Evolutionary conservation across 148 eudicot species (phyloP).

Genomic region (Fagopyrum homotropicum): DNA sequence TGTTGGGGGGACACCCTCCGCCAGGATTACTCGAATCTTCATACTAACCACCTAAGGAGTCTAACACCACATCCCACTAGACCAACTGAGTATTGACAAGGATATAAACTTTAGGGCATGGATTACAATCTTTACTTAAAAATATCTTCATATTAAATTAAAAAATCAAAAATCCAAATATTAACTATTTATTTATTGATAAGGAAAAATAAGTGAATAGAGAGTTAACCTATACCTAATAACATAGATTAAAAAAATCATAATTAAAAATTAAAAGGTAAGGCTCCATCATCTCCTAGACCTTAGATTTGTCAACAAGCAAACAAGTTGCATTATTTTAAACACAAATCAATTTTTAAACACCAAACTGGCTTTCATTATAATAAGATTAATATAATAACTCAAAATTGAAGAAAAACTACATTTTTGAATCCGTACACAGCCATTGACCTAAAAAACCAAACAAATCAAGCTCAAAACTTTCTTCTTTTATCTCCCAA

Average conservation of each 20-base stretch:
- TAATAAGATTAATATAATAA: neutral
- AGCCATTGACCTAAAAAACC: constrained; percentile 5
- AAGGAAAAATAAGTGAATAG: no score
- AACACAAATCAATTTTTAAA: neutral
- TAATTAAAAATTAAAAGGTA: neutral
- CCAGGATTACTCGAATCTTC: no score
- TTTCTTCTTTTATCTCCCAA: neutral
- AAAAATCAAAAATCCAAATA: no score
- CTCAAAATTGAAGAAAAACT: neutral
- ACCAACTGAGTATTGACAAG: no score
- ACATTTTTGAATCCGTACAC: constrained; percentile 6
- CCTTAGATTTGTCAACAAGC: constrained; percentile 10
- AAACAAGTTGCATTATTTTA: constrained; percentile 9
- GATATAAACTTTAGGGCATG: no score
- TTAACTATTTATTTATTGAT: no score
- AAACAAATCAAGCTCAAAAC: neutral
- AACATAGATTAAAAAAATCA: neutral
- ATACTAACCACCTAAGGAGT: no score
- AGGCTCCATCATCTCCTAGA: neutral
- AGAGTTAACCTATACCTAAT: no score
- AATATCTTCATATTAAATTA: no score
- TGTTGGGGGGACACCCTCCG: no score
- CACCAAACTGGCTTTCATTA: neutral
- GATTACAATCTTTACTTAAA: no score
- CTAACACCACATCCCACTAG: no score